Evolutionary conservation across 768 basidiomycete species (phyloP), one percentile per base, ranked within the genome.

Genomic region (Kwoniella europaea): DNA sequence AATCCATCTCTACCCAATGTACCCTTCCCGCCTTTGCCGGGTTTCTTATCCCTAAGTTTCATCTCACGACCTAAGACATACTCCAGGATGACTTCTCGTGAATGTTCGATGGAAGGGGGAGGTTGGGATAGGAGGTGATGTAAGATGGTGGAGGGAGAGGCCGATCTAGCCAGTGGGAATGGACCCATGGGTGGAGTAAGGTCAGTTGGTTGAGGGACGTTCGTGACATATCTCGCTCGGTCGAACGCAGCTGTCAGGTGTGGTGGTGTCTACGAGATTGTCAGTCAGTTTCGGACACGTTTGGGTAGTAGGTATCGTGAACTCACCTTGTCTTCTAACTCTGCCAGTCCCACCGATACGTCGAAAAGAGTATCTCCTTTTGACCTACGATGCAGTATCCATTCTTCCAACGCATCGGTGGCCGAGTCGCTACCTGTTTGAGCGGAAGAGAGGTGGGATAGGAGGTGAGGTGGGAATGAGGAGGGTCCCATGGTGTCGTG

Each of bases 341-440:
- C 81, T 12, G 77, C 80, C 35, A 83, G 62, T 2, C 76, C 75
- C 18, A 81, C 73, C 12, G 79, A 81, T 7, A 83, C 78, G 43
- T 83, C 79, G 57, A 81, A 83, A 2, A 83, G 58, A 9, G 79
- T 79, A 57, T 76, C 75, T 2, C 81, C 81, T 57, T 78, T 79
- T 18, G 61, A 69, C 27, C 82, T 65, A 22, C 79, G 63, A 53
- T 74, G 74, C 24, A 71, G 41, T 42, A 83, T 83, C 73, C 75
- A 82, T 67, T 83, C 82, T 65, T 81, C 81, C n/a, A 83, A 64
- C 5, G 77, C 81, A 56, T 83, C 82, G 3, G 74, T 68, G 13
- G 78, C 82, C 2, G 63, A 58, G n/a, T 78, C 80, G 18, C 54
- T 58, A 57, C 55, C 50, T 7, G 61, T 74, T 18, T 66, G 57